phyloP scores from a whole-genome alignment of 2,329 filamentous ascomycete species.

The Aspergillus calidoustus region DNA sequence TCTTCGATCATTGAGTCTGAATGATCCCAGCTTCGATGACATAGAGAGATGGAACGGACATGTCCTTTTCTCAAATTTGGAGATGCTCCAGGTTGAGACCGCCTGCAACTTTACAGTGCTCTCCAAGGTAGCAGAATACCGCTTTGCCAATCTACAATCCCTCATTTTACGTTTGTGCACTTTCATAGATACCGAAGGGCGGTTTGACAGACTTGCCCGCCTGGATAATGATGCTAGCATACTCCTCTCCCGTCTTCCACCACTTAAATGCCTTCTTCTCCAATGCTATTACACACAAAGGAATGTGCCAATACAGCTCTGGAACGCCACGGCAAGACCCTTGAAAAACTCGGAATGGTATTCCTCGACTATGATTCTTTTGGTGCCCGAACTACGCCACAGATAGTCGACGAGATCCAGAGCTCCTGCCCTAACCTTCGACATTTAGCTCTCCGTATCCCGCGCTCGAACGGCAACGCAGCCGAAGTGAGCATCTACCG shows the following conservation, averaged over 20 bases:
- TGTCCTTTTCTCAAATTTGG: neutral
- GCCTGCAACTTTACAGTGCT: neutral
- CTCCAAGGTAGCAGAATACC: neutral
- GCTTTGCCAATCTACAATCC: neutral
- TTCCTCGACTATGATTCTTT: neutral
- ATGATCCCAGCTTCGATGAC: neutral
- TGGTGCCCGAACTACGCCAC: neutral
- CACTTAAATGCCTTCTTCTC: neutral
- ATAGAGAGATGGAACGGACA: neutral
- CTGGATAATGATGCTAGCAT: neutral
- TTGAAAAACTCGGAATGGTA: neutral
- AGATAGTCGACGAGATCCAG: neutral
- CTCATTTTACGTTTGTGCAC: neutral
- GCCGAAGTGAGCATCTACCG: neutral
- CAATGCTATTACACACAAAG: neutral
- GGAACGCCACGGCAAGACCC: neutral
- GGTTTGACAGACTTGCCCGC: neutral
- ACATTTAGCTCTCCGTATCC: neutral
- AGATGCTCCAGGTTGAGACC: neutral
- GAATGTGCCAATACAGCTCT: neutral
- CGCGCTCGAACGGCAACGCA: neutral
- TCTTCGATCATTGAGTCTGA: neutral
- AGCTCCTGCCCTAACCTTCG: neutral
- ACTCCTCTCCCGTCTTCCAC: neutral
- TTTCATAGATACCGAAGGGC: no score